Conservation (phyloP, 2,329 filamentous ascomycete species). For the Aspergillus novofumigatus region DNA sequence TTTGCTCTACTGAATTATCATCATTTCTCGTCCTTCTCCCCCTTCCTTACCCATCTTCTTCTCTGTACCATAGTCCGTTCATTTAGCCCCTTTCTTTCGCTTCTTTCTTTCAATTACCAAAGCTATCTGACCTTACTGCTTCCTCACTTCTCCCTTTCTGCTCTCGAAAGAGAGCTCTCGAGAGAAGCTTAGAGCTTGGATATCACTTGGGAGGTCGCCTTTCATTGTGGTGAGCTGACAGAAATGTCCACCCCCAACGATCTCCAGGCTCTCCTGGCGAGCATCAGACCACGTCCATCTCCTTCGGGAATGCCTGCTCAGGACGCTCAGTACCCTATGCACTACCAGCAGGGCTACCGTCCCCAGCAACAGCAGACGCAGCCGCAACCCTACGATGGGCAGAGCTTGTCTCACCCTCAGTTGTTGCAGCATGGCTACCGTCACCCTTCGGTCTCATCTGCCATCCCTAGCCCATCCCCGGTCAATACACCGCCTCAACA, state of each 20-base stretch:
- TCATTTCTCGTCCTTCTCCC: slow-evolving; percentile 12
- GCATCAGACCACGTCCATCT: slow-evolving; percentile 40
- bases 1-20: slow-evolving; percentile 18
- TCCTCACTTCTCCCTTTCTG: slow-evolving; percentile 8
- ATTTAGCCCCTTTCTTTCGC: slow-evolving; percentile 7
- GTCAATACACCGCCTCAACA: slow-evolving; percentile 54
- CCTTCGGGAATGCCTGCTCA: slow-evolving; percentile 28
- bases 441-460: slow-evolving; percentile 55
- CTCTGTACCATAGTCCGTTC: slow-evolving; percentile 17
- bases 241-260: slow-evolving; percentile 47
- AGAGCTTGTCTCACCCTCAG: slow-evolving; percentile 30
- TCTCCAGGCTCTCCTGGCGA: slow-evolving; percentile 45
- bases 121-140: not conserved
- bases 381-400: slow-evolving; percentile 26
- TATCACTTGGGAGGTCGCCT: slow-evolving; percentile 27
- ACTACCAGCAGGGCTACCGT: slow-evolving; percentile 29
- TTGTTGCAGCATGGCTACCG: slow-evolving; percentile 43
- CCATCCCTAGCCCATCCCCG: slow-evolving; percentile 53
- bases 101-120: slow-evolving; percentile 12
- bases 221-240: slow-evolving; percentile 30
- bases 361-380: slow-evolving; percentile 26
- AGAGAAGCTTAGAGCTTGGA: slow-evolving; percentile 24
- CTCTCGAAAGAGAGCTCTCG: slow-evolving; percentile 33
- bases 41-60: slow-evolving; percentile 7
- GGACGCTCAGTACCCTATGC: slow-evolving; percentile 26